These are phyloP conservation scores for Elasticomyces elasticus DNA, from an alignment of 495 filamentous ascomycete species.

Conservation along the genomic window DNA sequence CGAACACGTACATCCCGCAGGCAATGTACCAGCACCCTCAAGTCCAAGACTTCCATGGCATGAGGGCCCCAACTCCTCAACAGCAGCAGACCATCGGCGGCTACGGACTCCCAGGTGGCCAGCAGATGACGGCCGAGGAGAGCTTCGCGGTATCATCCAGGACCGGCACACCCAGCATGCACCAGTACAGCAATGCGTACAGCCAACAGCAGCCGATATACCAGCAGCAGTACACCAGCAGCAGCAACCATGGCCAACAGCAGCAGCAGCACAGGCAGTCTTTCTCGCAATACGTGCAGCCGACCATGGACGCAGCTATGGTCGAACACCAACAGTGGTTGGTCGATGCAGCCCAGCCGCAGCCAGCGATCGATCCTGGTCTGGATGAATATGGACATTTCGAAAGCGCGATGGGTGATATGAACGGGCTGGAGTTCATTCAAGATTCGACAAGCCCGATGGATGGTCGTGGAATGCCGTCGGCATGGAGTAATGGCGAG, in stretches of 20 bases:
- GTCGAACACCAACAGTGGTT: slow-evolving; percentile 17
- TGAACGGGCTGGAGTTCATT: slow-evolving; percentile 9
- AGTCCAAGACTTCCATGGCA: slow-evolving; percentile 12
- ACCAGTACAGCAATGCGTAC: slow-evolving; percentile 15
- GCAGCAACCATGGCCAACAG: neutral
- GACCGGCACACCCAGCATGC: slow-evolving; percentile 9
- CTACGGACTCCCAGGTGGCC: slow-evolving; percentile 20
- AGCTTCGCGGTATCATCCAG: slow-evolving; percentile 10
- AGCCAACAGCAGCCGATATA: slow-evolving; percentile 19
- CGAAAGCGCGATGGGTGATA: slow-evolving; percentile 13
- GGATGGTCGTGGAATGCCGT: slow-evolving; percentile 3
- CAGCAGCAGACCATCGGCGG: slow-evolving; percentile 13
- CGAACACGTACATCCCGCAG: slow-evolving; percentile 7
- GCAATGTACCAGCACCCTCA: slow-evolving; percentile 10
- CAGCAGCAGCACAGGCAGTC: slow-evolving; percentile 1
- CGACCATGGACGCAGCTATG: neutral
- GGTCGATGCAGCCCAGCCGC: slow-evolving; percentile 16
- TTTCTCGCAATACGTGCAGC: neutral
- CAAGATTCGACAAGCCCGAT: neutral
- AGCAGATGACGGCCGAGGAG: slow-evolving; percentile 12
- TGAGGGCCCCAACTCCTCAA: slow-evolving; percentile 11
- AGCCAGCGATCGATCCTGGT: slow-evolving; percentile 17
- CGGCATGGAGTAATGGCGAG: slow-evolving; percentile 10
- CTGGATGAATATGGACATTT: slow-evolving; percentile 15
- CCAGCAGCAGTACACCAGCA: slow-evolving; percentile 12